phyloP scores from a whole-genome alignment of 2,329 filamentous ascomycete genomes.

The Aspergillus ochraceus region DNA sequence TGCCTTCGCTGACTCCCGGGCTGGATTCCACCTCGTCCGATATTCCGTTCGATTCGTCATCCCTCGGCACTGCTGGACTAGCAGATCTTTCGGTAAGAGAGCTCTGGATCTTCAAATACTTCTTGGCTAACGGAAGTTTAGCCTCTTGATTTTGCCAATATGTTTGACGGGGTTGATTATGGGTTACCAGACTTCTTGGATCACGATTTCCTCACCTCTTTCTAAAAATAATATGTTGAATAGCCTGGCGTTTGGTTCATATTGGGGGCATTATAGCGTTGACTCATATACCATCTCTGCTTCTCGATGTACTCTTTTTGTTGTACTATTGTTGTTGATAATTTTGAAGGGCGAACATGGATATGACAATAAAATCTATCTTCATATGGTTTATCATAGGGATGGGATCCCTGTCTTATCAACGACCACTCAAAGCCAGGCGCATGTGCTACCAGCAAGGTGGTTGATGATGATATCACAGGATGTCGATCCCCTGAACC shows the following conservation, averaged over 20 bases:
- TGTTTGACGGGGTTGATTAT: constrained; percentile 30
- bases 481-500: background rate
- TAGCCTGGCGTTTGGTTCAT: background rate
- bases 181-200: constrained; percentile 29
- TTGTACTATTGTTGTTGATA: background rate
- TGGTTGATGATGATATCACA: background rate
- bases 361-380: background rate
- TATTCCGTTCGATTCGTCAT: constrained; percentile 24
- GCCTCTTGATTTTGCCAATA: constrained; percentile 32
- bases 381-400: background rate
- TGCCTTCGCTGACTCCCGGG: constrained; percentile 11
- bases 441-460: background rate
- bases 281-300: background rate
- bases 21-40: constrained; percentile 19
- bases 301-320: background rate
- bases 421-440: too few species aligned
- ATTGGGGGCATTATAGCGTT: background rate
- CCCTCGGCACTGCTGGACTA: constrained; percentile 21
- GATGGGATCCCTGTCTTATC: too few species aligned
- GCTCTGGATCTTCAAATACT: background rate
- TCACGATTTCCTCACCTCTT: constrained; percentile 21
- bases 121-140: constrained; percentile 6
- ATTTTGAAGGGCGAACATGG: background rate
- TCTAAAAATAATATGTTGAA: background rate
- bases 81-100: constrained; percentile 26